These are phyloP conservation scores for Ceratocystis albifundus DNA, from an alignment of 2,329 filamentous ascomycete genomes.

Conservation along the genomic window DNA sequence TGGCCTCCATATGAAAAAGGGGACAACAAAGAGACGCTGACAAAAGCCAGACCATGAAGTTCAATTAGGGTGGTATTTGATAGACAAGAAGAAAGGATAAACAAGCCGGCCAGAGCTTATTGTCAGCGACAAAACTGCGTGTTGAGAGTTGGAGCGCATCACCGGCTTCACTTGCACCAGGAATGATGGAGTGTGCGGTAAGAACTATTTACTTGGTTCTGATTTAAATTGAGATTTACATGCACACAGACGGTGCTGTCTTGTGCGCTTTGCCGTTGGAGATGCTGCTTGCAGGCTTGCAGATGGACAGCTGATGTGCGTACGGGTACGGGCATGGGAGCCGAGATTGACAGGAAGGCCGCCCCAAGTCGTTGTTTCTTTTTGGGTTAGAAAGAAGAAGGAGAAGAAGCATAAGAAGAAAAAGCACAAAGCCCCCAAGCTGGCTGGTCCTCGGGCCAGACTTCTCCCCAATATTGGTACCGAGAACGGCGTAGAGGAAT, in stretches of 20 bases:
- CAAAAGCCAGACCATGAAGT: no score
- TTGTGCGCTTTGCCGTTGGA: background rate
- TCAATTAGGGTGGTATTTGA: background rate
- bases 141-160: no score
- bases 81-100: background rate
- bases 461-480: background rate
- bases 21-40: background rate
- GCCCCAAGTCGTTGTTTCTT: background rate
- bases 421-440: no score
- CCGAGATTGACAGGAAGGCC: background rate
- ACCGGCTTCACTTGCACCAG: background rate
- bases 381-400: background rate
- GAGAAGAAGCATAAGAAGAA: background rate
- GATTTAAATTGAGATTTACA: conserved; percentile 5
- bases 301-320: background rate
- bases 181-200: no score
- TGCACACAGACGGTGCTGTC: background rate
- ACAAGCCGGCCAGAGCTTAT: background rate
- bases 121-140: background rate
- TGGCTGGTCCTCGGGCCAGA: background rate
- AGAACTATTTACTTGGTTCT: no score
- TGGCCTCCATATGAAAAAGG: background rate
- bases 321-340: background rate
- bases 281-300: background rate
- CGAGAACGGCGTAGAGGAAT: background rate